These are phyloP conservation scores for Grammothele lineata DNA, from an alignment of 768 basidiomycete genomes.

Conservation along the genomic window DNA sequence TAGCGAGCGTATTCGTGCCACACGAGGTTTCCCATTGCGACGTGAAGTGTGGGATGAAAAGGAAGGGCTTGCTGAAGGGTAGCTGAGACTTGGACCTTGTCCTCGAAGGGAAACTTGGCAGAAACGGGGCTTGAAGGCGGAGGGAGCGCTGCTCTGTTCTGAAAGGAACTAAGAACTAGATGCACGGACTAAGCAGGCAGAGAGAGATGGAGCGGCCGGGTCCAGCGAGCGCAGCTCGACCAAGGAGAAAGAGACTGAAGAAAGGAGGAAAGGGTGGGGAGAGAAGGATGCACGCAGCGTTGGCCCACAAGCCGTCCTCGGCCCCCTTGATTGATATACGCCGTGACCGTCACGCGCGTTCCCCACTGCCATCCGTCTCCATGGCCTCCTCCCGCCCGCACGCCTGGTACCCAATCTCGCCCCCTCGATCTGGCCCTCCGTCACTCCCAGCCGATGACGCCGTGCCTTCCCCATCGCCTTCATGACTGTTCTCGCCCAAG, in stretches of 20 bases:
- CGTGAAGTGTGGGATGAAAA: slow-evolving; percentile 3
- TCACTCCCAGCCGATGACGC: background rate
- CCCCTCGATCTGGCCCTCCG: background rate
- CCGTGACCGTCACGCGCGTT: slow-evolving; percentile 11
- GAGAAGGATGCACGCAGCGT: slow-evolving; percentile 18
- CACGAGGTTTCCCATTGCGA: slow-evolving; percentile 72
- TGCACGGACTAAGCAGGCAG: slow-evolving; percentile 29
- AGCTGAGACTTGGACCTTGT: slow-evolving; percentile 11
- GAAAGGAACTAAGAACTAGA: slow-evolving; percentile 23
- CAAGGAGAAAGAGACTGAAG: slow-evolving; percentile 29
- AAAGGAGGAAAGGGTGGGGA: slow-evolving; percentile 12
- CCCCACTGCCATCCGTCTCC: slow-evolving; percentile 13
- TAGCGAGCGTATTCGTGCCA: slow-evolving; percentile 78
- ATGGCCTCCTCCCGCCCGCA: slow-evolving; percentile 1
- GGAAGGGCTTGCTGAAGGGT: slow-evolving; percentile 14
- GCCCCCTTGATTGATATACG: slow-evolving; percentile 10
- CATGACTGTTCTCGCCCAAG: too few relatives aligned
- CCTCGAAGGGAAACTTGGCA: slow-evolving; percentile 12
- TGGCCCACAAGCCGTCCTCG: slow-evolving; percentile 5
- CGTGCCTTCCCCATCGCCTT: too few relatives aligned
- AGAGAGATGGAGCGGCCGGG: slow-evolving; percentile 23
- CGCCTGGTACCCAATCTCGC: background rate
- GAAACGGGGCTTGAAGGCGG: too few relatives aligned
- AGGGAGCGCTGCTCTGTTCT: slow-evolving; percentile 19
- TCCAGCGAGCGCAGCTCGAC: slow-evolving; percentile 39